Evolutionary conservation across 768 basidiomycete genomes (phyloP), one percentile per base, ranked within the genome.

Genomic region (Sistotremastrum suecicum): DNA sequence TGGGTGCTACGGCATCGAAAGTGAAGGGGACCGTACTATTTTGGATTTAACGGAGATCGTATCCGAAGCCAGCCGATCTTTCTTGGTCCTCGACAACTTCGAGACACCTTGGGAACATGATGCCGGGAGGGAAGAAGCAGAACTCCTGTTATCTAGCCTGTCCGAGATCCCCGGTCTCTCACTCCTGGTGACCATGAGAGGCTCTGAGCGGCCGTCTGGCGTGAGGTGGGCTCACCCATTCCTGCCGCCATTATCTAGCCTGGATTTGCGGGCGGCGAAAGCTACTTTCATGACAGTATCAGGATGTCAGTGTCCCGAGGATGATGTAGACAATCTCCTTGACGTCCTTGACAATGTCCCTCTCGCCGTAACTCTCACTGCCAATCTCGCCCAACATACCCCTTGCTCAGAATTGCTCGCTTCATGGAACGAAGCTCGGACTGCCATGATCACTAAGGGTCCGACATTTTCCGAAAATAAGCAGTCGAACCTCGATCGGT

Each of bases 51-150:
- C 42, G 57, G 61, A 12, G 37, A 49, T 28, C 39, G 42, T 48
- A 48, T 54, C 7, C 50, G 49, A 10, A 51, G 54, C 3, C 58
- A 54, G 5, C 50, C 60, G 5, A 20, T 20, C 20, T 20, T 39
- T 68, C 28, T 33, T 69, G 20, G 47, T 67, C 28, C 52, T 69
- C 6, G 66, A 68, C 44, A 65, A 68, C 44, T 65, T 69, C 44
- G 67, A 69, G 54, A 64, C 66, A 5, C 57, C 62, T 4, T 66
- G 65, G 66, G 56, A 63, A 47, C 51, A 52, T 38, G 49, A 45
- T 5, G 50, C 47, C 4, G 48, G 44, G 12, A 56, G 51, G 45
- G 49, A 43, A 7, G 47, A 53, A 12, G 54, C 65, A 31, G 51
- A 56, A 29, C 47, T 50, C 30, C 48, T 63, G 7, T 49, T 66